phyloP scores from a whole-genome alignment of 805 yeast genomes.

The Nakazawaea anatomiae region DNA sequence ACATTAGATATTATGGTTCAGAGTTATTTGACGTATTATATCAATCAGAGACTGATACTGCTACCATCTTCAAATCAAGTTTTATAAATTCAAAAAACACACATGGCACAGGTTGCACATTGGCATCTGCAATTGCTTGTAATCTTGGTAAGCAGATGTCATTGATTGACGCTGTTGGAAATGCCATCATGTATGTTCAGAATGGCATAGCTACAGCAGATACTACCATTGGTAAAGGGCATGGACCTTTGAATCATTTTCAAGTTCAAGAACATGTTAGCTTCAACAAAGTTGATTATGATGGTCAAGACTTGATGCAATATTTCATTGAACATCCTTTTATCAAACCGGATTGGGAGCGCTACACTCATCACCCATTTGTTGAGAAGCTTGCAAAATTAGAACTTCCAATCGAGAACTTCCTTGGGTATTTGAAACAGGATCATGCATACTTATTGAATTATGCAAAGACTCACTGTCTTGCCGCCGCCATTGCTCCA shows the following conservation, averaged over 20 bases:
- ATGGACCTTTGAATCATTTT: slow-evolving; percentile 74
- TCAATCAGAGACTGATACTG: slow-evolving; percentile 28
- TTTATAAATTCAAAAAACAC: slow-evolving; percentile 45
- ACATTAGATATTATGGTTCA: slow-evolving; percentile 39
- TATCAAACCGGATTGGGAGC: slow-evolving; percentile 49
- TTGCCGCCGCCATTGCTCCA: slow-evolving; percentile 61
- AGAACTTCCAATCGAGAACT: slow-evolving; percentile 40
- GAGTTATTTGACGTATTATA: slow-evolving; percentile 50
- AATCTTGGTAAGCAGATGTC: slow-evolving; percentile 52
- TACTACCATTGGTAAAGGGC: slow-evolving; percentile 39
- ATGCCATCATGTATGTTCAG: slow-evolving; percentile 61
- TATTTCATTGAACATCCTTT: slow-evolving; percentile 52
- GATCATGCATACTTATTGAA: slow-evolving; percentile 67
- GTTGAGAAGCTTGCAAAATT: slow-evolving; percentile 47
- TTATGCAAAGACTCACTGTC: slow-evolving; percentile 60
- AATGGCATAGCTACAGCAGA: slow-evolving; percentile 46
- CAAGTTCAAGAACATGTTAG: slow-evolving; percentile 6
- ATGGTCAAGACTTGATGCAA: slow-evolving; percentile 34
- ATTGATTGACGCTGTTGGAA: slow-evolving; percentile 42
- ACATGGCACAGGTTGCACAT: slow-evolving; percentile 88
- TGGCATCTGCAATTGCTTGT: slow-evolving; percentile 73
- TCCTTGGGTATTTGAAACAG: slow-evolving; percentile 42
- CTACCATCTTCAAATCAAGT: slow-evolving; percentile 41
- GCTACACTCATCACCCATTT: slow-evolving; percentile 58
- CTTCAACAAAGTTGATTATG: slow-evolving; percentile 9